A percentile compares a stretch with the other conserved stretches of the same genome.
Evolutionary conservation across 805 yeast species (phyloP).

Genomic region (Lipomyces kockii): DNA sequence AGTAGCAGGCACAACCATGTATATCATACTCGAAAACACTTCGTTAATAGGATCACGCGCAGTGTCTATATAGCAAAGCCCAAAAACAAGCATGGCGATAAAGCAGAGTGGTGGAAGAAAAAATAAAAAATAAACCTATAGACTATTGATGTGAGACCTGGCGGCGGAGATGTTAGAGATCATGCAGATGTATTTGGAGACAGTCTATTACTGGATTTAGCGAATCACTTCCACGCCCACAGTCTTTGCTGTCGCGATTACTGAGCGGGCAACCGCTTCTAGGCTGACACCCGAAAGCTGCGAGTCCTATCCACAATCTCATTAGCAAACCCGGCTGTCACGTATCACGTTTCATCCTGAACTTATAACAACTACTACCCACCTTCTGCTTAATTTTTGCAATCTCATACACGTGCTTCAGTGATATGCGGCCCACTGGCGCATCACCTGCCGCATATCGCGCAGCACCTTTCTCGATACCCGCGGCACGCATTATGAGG

Average conservation of each 20-base stretch:
- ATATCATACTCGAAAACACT: not conserved
- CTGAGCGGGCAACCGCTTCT: conserved; percentile 77
- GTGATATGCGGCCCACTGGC: conserved; percentile 65
- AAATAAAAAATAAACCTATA: not conserved
- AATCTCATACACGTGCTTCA: conserved; percentile 92
- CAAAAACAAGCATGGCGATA: not conserved
- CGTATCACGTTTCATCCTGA: not conserved
- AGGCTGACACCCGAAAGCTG: conserved; percentile 72
- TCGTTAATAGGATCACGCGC: not conserved
- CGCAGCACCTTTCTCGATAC: conserved; percentile 77
- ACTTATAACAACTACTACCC: conserved; percentile 1
- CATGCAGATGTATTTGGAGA: not conserved
- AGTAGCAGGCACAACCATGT: not conserved
- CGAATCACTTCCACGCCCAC: conserved; percentile 84
- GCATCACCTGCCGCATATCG: conserved; percentile 51
- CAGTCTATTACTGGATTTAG: conserved; percentile 43
- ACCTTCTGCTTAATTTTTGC: conserved; percentile 83
- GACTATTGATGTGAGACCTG: not conserved
- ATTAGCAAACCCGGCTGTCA: not conserved
- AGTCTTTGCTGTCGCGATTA: conserved; percentile 85
- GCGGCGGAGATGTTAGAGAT: not conserved
- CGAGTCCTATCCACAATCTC: conserved; percentile 55
- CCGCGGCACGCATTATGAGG: conserved; percentile 80
- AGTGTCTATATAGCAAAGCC: not conserved
- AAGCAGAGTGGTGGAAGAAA: not conserved